Evolutionary conservation across 1,284 basidiomycete genomes (phyloP).

Genomic region (Sanghuangporus weigelae): DNA sequence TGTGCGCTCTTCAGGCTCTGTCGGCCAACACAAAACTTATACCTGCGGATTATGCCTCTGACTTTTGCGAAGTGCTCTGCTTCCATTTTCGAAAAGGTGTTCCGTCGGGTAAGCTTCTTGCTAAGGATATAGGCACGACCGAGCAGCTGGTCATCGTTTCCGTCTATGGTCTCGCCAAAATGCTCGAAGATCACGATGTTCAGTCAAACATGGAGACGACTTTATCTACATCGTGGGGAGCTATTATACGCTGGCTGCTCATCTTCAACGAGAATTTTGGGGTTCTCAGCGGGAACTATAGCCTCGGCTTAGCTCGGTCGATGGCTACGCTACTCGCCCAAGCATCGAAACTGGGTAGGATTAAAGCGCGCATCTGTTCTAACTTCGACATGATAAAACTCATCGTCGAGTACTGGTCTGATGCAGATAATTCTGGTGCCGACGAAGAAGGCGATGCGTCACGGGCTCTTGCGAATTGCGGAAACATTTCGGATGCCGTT

Average conservation of each 20-base stretch:
- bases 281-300: neutral
- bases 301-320: neutral
- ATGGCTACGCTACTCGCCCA: neutral
- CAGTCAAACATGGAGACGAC: neutral
- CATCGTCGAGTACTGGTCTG: neutral
- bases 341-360: neutral
- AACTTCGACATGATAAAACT: neutral
- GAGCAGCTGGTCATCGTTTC: constrained; percentile 1
- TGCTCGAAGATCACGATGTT: neutral
- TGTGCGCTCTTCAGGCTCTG: neutral
- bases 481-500: neutral
- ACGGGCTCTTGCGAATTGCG: neutral
- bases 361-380: constrained; percentile 1
- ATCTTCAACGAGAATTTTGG: neutral
- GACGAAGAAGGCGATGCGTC: neutral
- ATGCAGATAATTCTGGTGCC: neutral
- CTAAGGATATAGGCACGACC: neutral
- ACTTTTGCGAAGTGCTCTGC: neutral
- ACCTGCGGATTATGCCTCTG: neutral
- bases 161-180: neutral
- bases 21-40: neutral
- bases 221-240: neutral
- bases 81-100: neutral
- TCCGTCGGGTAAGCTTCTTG: neutral
- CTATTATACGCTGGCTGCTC: neutral